Evolutionary conservation across 371 early-diverging fungal species (phyloP).

Genomic region (Mortierella sp.): DNA sequence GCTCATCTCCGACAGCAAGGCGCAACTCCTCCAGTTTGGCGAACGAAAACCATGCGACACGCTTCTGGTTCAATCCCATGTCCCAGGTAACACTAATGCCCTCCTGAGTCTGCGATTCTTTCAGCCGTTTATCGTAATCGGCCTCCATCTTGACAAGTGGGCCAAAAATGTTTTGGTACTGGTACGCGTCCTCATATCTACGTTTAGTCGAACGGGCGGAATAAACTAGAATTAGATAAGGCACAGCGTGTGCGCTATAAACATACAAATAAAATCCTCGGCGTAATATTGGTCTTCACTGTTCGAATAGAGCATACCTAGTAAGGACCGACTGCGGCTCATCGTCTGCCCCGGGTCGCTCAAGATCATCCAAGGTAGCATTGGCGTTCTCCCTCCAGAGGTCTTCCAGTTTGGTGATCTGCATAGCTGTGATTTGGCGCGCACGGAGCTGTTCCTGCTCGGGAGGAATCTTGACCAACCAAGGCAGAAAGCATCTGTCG

Average conservation of each 20-base stretch:
- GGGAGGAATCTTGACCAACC: constrained; percentile 95
- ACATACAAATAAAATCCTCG: neutral
- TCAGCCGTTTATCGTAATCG: constrained; percentile 94
- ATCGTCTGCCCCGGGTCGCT: constrained; percentile 88
- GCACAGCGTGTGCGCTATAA: neutral
- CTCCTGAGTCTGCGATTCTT: constrained; percentile 97
- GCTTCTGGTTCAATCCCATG: constrained; percentile 94
- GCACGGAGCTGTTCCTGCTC: constrained; percentile 91
- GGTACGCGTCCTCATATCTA: constrained; percentile 97
- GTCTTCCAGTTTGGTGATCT: constrained; percentile 93
- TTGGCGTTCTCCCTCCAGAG: constrained; percentile 89
- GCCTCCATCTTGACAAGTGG: constrained; percentile 98
- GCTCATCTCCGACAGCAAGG: constrained; percentile 97
- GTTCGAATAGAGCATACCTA: constrained; percentile 60
- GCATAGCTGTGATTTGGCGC: constrained; percentile 86
- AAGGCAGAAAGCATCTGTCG: constrained; percentile 93
- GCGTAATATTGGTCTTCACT: neutral
- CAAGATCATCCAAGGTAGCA: constrained; percentile 88
- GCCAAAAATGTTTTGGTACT: constrained; percentile 97
- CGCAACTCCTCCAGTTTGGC: constrained; percentile 96
- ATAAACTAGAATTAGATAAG: neutral
- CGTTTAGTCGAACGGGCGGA: neutral
- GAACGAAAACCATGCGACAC: constrained; percentile 94
- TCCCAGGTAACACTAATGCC: constrained; percentile 98
- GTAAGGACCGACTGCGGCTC: constrained; percentile 89